Evolutionary conservation across 176 grass and related monocot genomes (phyloP).

Genomic region (Thinopyrum elongatum): DNA sequence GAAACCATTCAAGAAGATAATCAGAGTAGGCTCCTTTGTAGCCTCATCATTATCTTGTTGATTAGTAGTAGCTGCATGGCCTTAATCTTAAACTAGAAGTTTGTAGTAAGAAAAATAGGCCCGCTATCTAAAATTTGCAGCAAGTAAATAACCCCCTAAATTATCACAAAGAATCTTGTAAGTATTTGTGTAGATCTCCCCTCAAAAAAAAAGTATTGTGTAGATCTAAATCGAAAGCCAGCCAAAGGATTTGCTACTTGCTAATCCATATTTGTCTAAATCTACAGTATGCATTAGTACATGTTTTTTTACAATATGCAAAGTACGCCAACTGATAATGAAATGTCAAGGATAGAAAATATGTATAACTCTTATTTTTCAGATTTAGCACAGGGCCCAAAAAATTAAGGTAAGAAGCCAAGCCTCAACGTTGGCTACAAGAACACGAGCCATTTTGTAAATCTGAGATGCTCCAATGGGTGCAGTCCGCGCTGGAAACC

Average conservation of each 20-base stretch:
- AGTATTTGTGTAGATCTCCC: background rate
- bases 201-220: background rate
- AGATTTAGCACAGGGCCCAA: too few relatives aligned
- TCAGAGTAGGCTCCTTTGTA: constrained; percentile 3
- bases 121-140: background rate
- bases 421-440: background rate
- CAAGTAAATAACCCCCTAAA: background rate
- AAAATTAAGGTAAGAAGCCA: too few relatives aligned
- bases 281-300: too few relatives aligned
- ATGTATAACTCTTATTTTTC: too few relatives aligned
- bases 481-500: constrained; percentile 45
- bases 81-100: background rate
- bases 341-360: too few relatives aligned
- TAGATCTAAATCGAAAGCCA: background rate
- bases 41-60: constrained; percentile 16
- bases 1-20: constrained; percentile 29
- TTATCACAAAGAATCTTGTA: background rate
- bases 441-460: background rate
- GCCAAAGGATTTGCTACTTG: background rate
- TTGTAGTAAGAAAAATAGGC: background rate
- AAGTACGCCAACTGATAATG: too few relatives aligned
- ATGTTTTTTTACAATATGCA: too few relatives aligned
- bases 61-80: background rate
- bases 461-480: constrained; percentile 9
- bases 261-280: too few relatives aligned